Base-by-base conservation (phyloP, 2,329 filamentous ascomycete species). In the Talaromyces sp. region DNA sequence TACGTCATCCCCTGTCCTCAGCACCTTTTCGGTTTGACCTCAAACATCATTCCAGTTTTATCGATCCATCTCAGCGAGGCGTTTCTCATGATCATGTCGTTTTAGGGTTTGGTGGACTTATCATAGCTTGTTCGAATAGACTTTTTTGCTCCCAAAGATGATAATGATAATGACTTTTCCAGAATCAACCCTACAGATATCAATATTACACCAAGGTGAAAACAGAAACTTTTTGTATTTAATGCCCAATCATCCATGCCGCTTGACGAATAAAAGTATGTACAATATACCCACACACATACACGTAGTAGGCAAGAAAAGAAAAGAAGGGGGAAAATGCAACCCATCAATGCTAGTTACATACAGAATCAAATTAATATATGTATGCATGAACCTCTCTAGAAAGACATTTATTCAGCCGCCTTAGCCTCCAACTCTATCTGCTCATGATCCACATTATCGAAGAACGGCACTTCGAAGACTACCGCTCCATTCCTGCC, bases 401-500 rank as follows among this genome's bases (percentile, higher is more conserved):
- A 47, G 3, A 27, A 48, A 48, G 11, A 3, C 47, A 3, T 33
- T 31, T 54, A 43, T 45, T 50, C 54, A 19, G 47, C 43, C 11
- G 7, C 13, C 9, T 24, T 35, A 37, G 45, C 56, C 35, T 58
- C 58, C 33, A 59, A 39, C 24, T 62, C 62, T 54, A 60, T 65
- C 60, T 60, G 60, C 13, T 66, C 65, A 63, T 65, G 47, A 57
- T 74, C 70, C 39, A 60, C 60, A 52, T 50, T 58, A 43, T 64
- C 54, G 59, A 68, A 67, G 56, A 80, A 78, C 0, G 90, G 86
- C 39, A 97, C 86, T 75, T 97, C 93, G 74, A 97, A 96, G 10
- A 97, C 85, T 27, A 95, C 85, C n/a, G 90, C 91, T 7, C 92
- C 91, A 74, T 97, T 97, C 69, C 88, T 89, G 3, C 88, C 92